Conservation (phyloP, 2,329 filamentous ascomycete genomes). For the Fusarium succisae region DNA sequence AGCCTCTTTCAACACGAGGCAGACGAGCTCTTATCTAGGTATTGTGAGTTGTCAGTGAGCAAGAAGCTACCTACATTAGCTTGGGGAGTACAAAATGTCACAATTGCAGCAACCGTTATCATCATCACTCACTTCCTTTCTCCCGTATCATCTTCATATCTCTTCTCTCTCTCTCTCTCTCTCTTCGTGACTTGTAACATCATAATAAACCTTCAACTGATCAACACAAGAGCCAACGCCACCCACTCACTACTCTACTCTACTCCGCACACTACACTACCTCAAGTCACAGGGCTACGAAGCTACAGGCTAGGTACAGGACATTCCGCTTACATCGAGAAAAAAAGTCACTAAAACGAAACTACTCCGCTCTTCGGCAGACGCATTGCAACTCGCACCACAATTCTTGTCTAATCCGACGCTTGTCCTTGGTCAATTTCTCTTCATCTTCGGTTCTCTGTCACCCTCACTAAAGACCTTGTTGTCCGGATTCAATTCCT, state of each 20-base stretch:
- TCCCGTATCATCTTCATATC: neutral
- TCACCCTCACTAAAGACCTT: slow-evolving; percentile 18
- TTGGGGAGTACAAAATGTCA: neutral
- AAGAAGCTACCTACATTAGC: neutral
- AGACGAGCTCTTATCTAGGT: neutral
- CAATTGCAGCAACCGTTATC: neutral
- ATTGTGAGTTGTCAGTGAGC: neutral
- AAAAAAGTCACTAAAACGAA: slow-evolving; percentile 2
- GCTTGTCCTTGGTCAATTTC: slow-evolving; percentile 20
- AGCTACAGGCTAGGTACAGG: neutral
- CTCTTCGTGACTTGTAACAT: neutral
- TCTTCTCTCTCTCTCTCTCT: neutral
- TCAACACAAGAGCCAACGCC: slow-evolving; percentile 1
- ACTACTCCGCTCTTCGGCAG: slow-evolving; percentile 33
- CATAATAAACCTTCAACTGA: neutral
- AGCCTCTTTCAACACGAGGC: neutral
- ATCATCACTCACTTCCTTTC: neutral
- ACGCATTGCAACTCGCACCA: slow-evolving; percentile 21
- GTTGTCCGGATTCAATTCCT: slow-evolving; percentile 12
- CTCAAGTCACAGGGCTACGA: neutral
- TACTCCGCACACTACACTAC: slow-evolving; percentile 1
- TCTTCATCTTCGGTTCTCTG: slow-evolving; percentile 1
- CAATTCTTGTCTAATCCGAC: slow-evolving; percentile 27
- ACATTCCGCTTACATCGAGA: slow-evolving; percentile 10
- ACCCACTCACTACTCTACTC: neutral